A percentile compares a stretch with the other conserved stretches of the same genome.
These are phyloP conservation scores for Kurtzmaniella natalensis DNA, from an alignment of 1,139 yeast species.

Conservation along the genomic window DNA sequence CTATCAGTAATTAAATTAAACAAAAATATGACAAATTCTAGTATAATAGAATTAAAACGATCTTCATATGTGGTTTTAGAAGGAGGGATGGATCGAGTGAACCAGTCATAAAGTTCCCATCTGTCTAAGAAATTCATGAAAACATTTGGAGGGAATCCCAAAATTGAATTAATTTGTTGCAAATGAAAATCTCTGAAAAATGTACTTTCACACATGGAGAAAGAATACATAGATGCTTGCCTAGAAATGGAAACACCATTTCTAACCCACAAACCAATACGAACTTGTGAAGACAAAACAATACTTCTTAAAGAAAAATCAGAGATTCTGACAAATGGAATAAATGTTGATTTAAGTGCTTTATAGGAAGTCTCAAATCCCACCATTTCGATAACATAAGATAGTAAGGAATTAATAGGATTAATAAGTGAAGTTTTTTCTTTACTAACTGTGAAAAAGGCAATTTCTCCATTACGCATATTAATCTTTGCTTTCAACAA, in stretches of 20 bases:
- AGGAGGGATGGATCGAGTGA: constrained; percentile 28
- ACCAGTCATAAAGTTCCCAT: constrained; percentile 60
- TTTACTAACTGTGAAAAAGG: constrained; percentile 43
- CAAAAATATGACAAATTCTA: constrained; percentile 50
- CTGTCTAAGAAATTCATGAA: constrained; percentile 49
- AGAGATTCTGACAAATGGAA: constrained; percentile 39
- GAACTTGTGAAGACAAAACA: constrained; percentile 70
- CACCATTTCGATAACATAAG: constrained; percentile 33
- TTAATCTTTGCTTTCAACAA: constrained; percentile 20
- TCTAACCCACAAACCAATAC: constrained; percentile 85
- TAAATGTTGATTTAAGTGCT: constrained; percentile 9
- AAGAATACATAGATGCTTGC: constrained; percentile 37
- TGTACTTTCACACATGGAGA: constrained; percentile 15
- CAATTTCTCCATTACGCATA: constrained; percentile 31
- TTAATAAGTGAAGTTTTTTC: constrained; percentile 53
- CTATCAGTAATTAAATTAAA: constrained; percentile 58
- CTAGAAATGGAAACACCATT: constrained; percentile 59
- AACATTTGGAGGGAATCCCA: constrained; percentile 40
- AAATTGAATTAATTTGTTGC: constrained; percentile 49
- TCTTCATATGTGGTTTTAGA: constrained; percentile 54
- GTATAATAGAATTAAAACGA: constrained; percentile 45
- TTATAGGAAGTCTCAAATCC: constrained; percentile 20
- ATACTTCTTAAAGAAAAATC: constrained; percentile 58
- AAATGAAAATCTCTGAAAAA: constrained; percentile 52
- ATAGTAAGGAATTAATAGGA: constrained; percentile 54